phyloP scores from a whole-genome alignment of 441 rosid genomes.

The Cnidoscolus chayamansa region DNA sequence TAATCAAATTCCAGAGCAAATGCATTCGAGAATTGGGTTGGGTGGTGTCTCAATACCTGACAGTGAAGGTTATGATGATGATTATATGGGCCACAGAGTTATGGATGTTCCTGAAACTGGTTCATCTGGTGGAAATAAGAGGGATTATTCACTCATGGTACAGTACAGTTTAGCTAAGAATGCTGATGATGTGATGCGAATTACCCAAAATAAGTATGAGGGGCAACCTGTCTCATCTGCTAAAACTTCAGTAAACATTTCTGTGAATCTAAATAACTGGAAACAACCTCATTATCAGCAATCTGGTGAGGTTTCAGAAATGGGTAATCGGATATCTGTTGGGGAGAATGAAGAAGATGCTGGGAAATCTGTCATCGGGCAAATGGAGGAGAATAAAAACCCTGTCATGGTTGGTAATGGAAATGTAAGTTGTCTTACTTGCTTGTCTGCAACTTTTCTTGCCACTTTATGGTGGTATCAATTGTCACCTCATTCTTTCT shows the following conservation, averaged over 20 bases:
- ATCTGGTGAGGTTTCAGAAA: conserved; percentile 38
- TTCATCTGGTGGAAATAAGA: conserved; percentile 40
- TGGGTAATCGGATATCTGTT: conserved; percentile 39
- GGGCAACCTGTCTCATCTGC: conserved; percentile 36
- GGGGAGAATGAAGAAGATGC: conserved; percentile 33
- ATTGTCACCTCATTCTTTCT: conserved; percentile 14
- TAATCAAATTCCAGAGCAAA: conserved; percentile 28
- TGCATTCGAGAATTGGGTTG: conserved; percentile 16
- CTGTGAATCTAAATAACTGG: conserved; percentile 49
- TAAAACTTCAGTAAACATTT: conserved; percentile 39
- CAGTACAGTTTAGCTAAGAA: conserved; percentile 33
- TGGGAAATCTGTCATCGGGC: conserved; percentile 32
- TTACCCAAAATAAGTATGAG: conserved; percentile 30
- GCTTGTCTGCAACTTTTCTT: conserved; percentile 5
- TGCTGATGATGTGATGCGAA: conserved; percentile 33
- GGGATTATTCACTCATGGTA: conserved; percentile 35
- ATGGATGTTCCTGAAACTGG: conserved; percentile 34
- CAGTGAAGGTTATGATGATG: conserved; percentile 42
- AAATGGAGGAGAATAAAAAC: conserved; percentile 40
- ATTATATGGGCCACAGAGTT: conserved; percentile 30
- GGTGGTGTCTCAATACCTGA: conserved; percentile 39
- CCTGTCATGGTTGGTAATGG: conserved; percentile 42
- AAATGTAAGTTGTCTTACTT: conserved; percentile 51
- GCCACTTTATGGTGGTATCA: conserved; percentile 11
- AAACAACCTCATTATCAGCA: conserved; percentile 44